Evolutionary conservation across 2,329 filamentous ascomycete species (phyloP), one percentile per base, ranked within the genome.

Genomic region (Huntiella abstrusa): DNA sequence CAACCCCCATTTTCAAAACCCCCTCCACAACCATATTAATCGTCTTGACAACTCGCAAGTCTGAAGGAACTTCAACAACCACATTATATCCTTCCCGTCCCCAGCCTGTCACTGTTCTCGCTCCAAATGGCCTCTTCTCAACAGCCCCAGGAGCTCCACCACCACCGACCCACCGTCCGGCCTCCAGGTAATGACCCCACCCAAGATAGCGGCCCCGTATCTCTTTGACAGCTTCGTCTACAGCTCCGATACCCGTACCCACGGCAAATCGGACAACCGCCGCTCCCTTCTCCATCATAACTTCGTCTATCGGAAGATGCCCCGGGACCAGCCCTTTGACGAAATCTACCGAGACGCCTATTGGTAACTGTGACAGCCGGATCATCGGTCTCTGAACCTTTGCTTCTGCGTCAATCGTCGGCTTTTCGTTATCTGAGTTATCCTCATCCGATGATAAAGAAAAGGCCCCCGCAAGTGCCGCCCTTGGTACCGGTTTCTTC

Each of bases 11-110:
- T 16, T 77, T 74, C 6, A 95, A 65, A 0, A 96, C 67, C 2
- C 73, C 71, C 56, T 96, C 88, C 33, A 93, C 71, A 0, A 86
- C 82, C 58, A 81, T 87, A 63, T 96, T 88, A 51, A 96, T 92
- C 39, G 92, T 70, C 49, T 78, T 78, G 1, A 95, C 66, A 51
- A 81, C 80, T 52, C 77, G 80, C 43, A 94, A 71, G 54, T 95
- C 82, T 4, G 73, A 70, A 1, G 88, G 88, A 5, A 80, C 70
- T 51, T 75, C 75, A 10, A 94, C 80, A 1, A 79, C 76, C 22
- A 87, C 79, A 53, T 83, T 73, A 5, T 73, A 65, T 13, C 80
- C 61, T 3, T 60, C 65, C 36, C 63, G 55, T 48, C 69, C 62
- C 51, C 60, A 64, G 28, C 69, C 53, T 4, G 33, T 40, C 2